Evolutionary conservation across 352 stramenopile species (phyloP).

Genomic region (Pythium brachiatum): DNA sequence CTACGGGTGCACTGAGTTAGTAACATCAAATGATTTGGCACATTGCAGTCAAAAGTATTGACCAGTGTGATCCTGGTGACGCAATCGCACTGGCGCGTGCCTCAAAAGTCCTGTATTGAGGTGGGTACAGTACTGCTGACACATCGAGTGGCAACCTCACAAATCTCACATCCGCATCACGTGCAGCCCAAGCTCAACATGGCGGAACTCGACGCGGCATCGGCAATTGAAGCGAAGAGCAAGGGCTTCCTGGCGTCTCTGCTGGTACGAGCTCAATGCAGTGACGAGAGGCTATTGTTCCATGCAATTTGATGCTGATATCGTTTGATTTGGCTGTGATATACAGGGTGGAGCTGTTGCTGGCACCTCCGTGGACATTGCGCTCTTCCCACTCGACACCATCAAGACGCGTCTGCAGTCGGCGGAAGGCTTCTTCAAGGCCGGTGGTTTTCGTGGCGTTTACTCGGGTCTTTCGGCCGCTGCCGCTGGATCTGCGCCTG

Average conservation of each 20-base stretch:
- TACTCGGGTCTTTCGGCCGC: conserved; percentile 92
- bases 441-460: conserved; percentile 94
- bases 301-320: not conserved
- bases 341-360: conserved; percentile 90
- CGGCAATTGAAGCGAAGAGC: conserved; percentile 32
- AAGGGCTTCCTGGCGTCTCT: conserved; percentile 70
- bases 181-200: conserved; percentile 20
- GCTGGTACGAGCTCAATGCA: conserved; percentile 32
- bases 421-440: conserved; percentile 95
- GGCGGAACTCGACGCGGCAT: conserved; percentile 18
- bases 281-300: not conserved
- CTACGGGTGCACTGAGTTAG: conserved; percentile 2
- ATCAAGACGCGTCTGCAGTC: conserved; percentile 98
- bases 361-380: conserved; percentile 96
- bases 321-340: not conserved
- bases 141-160: not conserved
- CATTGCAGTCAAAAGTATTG: conserved; percentile 15
- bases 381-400: conserved; percentile 98
- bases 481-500: conserved; percentile 89
- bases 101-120: conserved; percentile 6
- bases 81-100: conserved; percentile 7
- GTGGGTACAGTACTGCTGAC: conserved; percentile 12
- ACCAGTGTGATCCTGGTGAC: not conserved
- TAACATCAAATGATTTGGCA: not conserved
- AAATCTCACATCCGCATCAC: conserved; percentile 18